Evolutionary conservation across 2,329 filamentous ascomycete species (phyloP), one percentile per base, ranked within the genome.

Genomic region (Capronia americana): DNA sequence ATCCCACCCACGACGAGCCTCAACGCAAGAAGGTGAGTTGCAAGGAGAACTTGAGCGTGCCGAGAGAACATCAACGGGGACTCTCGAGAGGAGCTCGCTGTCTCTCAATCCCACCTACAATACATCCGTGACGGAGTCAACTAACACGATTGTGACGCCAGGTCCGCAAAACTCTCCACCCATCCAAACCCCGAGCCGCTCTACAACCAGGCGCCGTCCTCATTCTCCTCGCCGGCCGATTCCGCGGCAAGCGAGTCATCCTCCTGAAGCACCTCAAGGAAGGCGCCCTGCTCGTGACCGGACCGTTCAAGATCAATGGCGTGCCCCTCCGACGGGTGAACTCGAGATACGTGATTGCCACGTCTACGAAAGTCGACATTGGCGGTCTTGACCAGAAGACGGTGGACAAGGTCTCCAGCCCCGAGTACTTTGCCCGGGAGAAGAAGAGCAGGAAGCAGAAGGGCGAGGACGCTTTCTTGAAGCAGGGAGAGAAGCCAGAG

Each of bases 301-400:
- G 95, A 78, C 95, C 95, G 81, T 99, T 98, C 92, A 99, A 98
- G 91, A 91, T 99, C 86, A 99, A 99, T 87, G 95, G 95, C 84
- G 95, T 99, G 74, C 95, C 95, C 76, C 90, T 99, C 79, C 91
- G 95, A 85, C 89, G 92, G 82, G 81, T 83, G 68, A 83, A 83
- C 75, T 73, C 81, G 70, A 77, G 81, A 78, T 83, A 83, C 72
- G 81, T 83, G 67, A 83, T 83, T 74, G 80, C 81, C 72, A 83
- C 81, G 74, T 81, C 79, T 76, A 79, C 78, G 72, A 77, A 77
- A 69, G 75, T 83, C 66, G 86, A 83, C 81, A 83, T 99, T 78
- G 85, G 86, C 74, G 92, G 92, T 79, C 84, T 99, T 77, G 94
- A 98, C 84, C 77, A 81, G 74, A 79, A 80, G 76, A 82, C 84